These are phyloP conservation scores for Ustilago shanxiensis DNA, from an alignment of 1,284 basidiomycete species.

Conservation along the genomic window DNA sequence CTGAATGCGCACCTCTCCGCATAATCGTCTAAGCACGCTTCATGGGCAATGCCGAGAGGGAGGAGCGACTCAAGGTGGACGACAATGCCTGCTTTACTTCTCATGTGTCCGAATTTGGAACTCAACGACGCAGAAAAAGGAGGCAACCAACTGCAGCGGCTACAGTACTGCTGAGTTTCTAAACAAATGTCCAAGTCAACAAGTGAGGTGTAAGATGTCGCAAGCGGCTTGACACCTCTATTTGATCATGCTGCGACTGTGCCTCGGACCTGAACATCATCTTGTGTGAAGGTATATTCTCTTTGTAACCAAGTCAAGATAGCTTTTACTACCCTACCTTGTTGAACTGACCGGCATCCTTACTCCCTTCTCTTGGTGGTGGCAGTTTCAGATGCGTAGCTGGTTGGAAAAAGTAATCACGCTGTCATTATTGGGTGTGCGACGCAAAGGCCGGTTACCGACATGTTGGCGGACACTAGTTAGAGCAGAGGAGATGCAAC, in stretches of 20 bases:
- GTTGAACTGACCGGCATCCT: background rate
- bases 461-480: conserved; percentile 1
- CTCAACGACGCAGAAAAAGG: background rate
- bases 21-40: background rate
- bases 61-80: background rate
- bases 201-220: background rate
- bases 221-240: background rate
- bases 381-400: background rate
- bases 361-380: background rate
- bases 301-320: too few relatives aligned
- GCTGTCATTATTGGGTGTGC: background rate
- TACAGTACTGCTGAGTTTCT: background rate
- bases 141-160: background rate
- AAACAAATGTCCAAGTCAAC: background rate
- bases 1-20: background rate
- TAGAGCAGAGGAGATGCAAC: conserved; percentile 8
- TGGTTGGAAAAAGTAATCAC: background rate
- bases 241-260: background rate
- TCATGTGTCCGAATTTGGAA: background rate
- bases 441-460: conserved; percentile 8
- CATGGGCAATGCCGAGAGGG: too few relatives aligned
- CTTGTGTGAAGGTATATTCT: background rate
- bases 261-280: conserved; percentile 9
- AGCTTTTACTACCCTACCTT: too few relatives aligned
- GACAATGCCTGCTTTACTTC: background rate